A percentile compares a stretch with the other conserved stretches of the same genome.
These are phyloP conservation scores for Pelomyxa schiedti DNA, from an alignment of 78 protist species.

Conservation along the genomic window DNA sequence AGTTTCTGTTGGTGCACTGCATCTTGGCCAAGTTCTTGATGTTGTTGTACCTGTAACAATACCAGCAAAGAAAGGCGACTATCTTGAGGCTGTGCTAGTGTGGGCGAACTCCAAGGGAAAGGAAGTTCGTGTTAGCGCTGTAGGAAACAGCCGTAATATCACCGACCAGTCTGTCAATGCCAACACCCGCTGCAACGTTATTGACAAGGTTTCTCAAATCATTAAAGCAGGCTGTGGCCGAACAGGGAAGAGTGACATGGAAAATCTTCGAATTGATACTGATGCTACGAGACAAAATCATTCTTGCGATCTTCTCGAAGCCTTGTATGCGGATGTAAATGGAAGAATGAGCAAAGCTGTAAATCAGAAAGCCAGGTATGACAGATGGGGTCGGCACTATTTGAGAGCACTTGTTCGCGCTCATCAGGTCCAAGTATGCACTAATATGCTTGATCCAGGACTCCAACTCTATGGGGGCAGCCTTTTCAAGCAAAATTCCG, in stretches of 20 bases:
- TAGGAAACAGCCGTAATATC: too few species aligned
- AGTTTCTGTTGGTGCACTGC: background rate
- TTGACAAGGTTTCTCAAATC: too few species aligned
- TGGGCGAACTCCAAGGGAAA: too few species aligned
- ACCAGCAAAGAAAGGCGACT: too few species aligned
- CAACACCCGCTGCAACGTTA: too few species aligned
- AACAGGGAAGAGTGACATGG: too few species aligned
- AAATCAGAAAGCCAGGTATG: background rate
- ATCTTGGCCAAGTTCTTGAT: background rate
- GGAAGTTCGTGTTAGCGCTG: too few species aligned
- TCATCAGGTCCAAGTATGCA: conserved; percentile 47
- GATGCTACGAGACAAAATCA: too few species aligned
- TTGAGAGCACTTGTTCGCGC: conserved; percentile 44
- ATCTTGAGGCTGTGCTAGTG: too few species aligned
- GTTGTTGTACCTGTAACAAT: background rate
- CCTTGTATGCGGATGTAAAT: conserved; percentile 4
- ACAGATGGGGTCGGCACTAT: conserved; percentile 57
- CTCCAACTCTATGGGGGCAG: conserved; percentile 58
- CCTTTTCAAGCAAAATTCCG: conserved; percentile 24
- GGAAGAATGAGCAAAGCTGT: conserved; percentile 36
- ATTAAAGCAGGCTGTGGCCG: too few species aligned
- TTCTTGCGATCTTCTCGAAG: background rate
- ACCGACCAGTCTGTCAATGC: too few species aligned
- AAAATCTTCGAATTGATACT: too few species aligned
- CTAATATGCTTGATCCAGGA: conserved; percentile 66